These are phyloP conservation scores for Bruguiera sexangula DNA, from an alignment of 345 rosid genomes.

Conservation along the genomic window DNA sequence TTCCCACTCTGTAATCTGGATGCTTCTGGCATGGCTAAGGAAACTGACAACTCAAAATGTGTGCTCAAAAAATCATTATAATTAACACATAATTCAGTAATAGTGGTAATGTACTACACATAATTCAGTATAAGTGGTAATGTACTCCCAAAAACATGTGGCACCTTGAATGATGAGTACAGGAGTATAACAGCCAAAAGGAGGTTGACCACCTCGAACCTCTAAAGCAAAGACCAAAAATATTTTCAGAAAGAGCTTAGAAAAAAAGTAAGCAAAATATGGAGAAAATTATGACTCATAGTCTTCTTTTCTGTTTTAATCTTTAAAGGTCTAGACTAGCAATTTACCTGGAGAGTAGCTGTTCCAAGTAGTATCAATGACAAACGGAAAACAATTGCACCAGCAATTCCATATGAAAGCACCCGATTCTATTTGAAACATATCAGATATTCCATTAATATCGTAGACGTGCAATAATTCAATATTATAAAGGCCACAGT, in stretches of 20 bases:
- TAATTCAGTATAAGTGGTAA: slow-evolving; percentile 9
- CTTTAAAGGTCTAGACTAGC: not conserved
- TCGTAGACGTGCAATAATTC: slow-evolving; percentile 5
- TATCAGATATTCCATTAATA: slow-evolving; percentile 13
- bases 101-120: not conserved
- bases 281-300: not conserved
- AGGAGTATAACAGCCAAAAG: slow-evolving; percentile 75
- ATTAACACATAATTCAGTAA: no score
- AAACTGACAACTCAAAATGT: no score
- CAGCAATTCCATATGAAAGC: slow-evolving; percentile 86
- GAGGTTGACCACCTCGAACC: slow-evolving; percentile 78
- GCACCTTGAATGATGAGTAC: slow-evolving; percentile 85
- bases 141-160: slow-evolving; percentile 11
- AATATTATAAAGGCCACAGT: no score
- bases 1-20: not conserved
- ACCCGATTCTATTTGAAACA: slow-evolving; percentile 61
- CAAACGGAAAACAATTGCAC: slow-evolving; percentile 79
- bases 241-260: slow-evolving; percentile 14
- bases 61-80: no score
- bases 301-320: not conserved
- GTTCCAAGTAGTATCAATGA: slow-evolving; percentile 77
- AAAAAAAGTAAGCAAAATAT: not conserved
- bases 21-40: no score
- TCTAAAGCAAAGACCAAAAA: slow-evolving; percentile 41
- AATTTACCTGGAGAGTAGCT: slow-evolving; percentile 83